Conservation (phyloP, 768 basidiomycete species). For the Leccinum barrowsii region DNA sequence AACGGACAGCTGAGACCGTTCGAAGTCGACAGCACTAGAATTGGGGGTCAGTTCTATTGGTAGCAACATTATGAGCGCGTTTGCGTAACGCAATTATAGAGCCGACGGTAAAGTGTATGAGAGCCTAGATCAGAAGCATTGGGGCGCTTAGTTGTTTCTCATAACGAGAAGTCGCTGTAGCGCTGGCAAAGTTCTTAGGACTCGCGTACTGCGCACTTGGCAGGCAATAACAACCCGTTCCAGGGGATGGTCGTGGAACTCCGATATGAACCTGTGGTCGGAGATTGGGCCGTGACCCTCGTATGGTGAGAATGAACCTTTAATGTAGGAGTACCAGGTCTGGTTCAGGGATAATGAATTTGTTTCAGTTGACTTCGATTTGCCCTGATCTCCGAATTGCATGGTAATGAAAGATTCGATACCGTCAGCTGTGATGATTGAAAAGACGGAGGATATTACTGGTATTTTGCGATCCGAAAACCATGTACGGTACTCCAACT, state of each 20-base stretch:
- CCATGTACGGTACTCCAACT: not conserved
- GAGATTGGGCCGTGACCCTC: not conserved
- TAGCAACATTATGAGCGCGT: not conserved
- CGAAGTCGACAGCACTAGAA: not conserved
- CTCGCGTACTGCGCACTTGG: not conserved
- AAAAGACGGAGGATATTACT: not conserved
- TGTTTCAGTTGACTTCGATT: not conserved
- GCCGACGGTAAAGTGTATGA: not conserved
- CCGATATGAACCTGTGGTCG: not conserved
- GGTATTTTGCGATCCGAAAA: slow-evolving; percentile 12
- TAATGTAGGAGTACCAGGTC: not conserved
- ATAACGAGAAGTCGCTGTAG: not conserved
- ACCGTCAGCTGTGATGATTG: not conserved
- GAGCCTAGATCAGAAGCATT: not conserved
- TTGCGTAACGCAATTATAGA: not conserved
- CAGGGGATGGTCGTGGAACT: not conserved
- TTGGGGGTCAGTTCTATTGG: not conserved
- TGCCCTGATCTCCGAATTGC: slow-evolving; percentile 3
- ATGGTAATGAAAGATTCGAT: not conserved
- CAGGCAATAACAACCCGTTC: not conserved
- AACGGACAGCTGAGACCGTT: not conserved
- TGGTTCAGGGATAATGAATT: not conserved
- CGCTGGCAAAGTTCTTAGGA: not conserved
- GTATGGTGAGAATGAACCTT: not conserved
- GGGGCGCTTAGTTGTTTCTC: not conserved